Base-by-base conservation (phyloP, 768 basidiomycete species). In the Suillus sp. region DNA sequence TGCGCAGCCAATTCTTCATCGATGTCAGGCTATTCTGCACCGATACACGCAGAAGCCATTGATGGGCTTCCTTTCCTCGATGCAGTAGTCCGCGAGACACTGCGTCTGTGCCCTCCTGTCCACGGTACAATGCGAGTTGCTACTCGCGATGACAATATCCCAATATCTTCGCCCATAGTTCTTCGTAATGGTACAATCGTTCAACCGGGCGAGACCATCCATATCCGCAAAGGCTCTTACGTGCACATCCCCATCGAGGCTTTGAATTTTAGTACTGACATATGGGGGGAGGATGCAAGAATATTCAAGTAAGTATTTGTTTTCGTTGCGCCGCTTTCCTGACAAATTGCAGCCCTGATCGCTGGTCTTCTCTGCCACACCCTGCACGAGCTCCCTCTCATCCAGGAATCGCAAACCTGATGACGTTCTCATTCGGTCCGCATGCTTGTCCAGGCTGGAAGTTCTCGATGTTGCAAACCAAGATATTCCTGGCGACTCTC, bases 221-320 rank as follows among this genome's bases (percentile, higher is more conserved):
- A 69, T 42, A 83, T 88, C 62, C 77, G 79, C 56, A 85, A 85
- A 65, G 85, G 84, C 9, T 82, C 80, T 64, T 84, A 80, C 63
- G 75, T 88, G 14, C 85, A 86, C 63, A 79, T 87, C 43, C 84
- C 86, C 2, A 79, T 86, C 45, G 86, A 87, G 69, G 86, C 83
- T 2, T 69, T 85, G 37, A 87, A 84, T 67, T 70, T 80, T 57
- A 74, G 77, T 48, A 78, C 81, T 64, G 81, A 83, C 34, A 76
- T 86, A 25, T 88, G 85, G 84, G 86, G 86, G 1, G 65, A 72
- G 47, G 84, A 87, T 70, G 83, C 84, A 1, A 68, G 69, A 56
- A 70, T 76, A 64, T 88, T 87, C 77, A 84, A 83, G 86, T 86
- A 67, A 63, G 83, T 75, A 50, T 48, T 58, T 45, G 25, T 27